These are phyloP conservation scores for Arthrobotrys musiformis DNA, from an alignment of 2,329 filamentous ascomycete species.

Conservation along the genomic window DNA sequence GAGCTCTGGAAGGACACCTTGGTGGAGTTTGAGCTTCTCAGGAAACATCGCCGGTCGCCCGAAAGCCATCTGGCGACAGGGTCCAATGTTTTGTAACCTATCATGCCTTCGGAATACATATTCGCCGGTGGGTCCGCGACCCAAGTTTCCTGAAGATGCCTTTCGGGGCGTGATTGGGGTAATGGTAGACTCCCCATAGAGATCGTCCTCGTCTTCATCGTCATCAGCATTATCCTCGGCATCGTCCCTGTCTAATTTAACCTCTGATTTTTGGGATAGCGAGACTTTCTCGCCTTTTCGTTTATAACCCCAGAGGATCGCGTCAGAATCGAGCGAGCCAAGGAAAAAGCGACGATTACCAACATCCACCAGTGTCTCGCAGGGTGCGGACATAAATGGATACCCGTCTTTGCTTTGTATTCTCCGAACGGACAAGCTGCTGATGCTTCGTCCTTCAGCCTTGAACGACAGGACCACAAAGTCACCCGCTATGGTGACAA, in stretches of 20 bases:
- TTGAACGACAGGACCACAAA: conserved; percentile 82
- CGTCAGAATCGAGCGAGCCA: conserved; percentile 85
- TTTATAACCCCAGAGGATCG: conserved; percentile 81
- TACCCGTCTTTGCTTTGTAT: conserved; percentile 74
- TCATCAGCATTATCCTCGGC: conserved; percentile 71
- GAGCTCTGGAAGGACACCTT: conserved; percentile 69
- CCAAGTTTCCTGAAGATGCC: conserved; percentile 57
- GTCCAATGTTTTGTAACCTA: conserved; percentile 78
- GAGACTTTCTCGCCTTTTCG: conserved; percentile 58
- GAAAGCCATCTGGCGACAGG: conserved; percentile 78
- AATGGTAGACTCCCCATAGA: conserved; percentile 71
- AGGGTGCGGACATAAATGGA: conserved; percentile 69
- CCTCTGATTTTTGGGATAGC: conserved; percentile 68
- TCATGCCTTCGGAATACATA: conserved; percentile 82
- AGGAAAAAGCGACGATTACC: conserved; percentile 79
- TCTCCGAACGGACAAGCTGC: conserved; percentile 78
- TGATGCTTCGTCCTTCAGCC: conserved; percentile 90
- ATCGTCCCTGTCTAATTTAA: conserved; percentile 70
- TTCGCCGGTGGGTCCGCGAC: conserved; percentile 69
- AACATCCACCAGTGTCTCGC: conserved; percentile 76
- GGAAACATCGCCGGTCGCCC: conserved; percentile 68
- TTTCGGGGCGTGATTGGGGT: conserved; percentile 63
- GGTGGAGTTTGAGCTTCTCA: conserved; percentile 65
- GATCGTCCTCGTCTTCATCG: conserved; percentile 65
- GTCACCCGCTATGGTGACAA: conserved; percentile 79